Base-by-base conservation (phyloP, 129 eudicot genomes). In the Chrysanthemum lavandulifolium region DNA sequence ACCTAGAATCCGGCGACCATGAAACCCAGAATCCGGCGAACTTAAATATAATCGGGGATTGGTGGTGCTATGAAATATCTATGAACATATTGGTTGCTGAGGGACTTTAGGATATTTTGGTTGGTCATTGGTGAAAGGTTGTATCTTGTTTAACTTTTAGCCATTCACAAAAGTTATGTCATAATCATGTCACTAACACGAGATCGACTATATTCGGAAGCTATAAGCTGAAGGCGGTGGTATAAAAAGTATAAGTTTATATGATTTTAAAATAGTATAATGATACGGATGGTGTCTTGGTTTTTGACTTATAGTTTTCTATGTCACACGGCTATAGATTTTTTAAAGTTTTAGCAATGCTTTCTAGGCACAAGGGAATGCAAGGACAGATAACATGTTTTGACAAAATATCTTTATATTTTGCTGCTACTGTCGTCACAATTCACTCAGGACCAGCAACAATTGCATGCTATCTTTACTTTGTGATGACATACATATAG, bases 201-300 rank as follows among this genome's bases (percentile, higher is more conserved):
- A 52, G 0, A 52, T 52, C 2, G 13, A 0, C 5, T 52, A 52
- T 52, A 13, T 50, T 68, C 74, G 14, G 54, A 50, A 10, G 54
- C 54, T 50, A 50, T 13, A 10, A 13, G n/a, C 91, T 4, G 93
- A 90, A 82, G 96, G 90, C 40, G 97, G 96, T 68, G 96, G 94
- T 75, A 83, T 95, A 68, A 88, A 88, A 88, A 31, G 97, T 94
- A n/a, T 80, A 90, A 64, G 96, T 95, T 75, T 96, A 95, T 80
- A 80, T 95, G 8, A 90, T 95, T 72, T 84, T 86, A 80, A 88
- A 95, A 78, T 95, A 97, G 99, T 85, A 93, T 66, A 76, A 96
- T 3, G 29, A 27, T 27, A 27, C 0, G 84, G 97, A 90, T 45
- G 94, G 97, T 65, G 99, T 95, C 62, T 23, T 90, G 97, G 99